These are phyloP conservation scores for Aureobasidium sp. DNA, from an alignment of 2,329 filamentous ascomycete species.

Conservation along the genomic window DNA sequence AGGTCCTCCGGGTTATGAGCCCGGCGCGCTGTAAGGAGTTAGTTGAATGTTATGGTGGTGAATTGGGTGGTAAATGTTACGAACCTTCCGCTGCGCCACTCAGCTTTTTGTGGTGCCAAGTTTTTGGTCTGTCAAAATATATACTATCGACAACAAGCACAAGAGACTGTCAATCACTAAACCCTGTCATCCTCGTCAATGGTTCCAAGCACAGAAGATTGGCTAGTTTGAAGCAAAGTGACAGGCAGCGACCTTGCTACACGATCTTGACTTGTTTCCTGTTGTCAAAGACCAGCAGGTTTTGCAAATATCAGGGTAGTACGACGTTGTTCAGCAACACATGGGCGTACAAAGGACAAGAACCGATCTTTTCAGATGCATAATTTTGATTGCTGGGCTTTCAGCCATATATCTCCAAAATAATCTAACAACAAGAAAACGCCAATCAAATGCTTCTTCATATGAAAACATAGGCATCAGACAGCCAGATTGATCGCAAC, in stretches of 20 bases:
- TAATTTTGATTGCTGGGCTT: background rate
- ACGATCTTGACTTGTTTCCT: too few species aligned
- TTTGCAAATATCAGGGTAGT: too few species aligned
- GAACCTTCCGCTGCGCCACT: conserved; percentile 16
- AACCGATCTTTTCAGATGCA: background rate
- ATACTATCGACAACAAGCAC: too few species aligned
- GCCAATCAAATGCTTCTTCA: background rate
- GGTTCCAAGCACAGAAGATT: too few species aligned
- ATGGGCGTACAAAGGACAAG: background rate
- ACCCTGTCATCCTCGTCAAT: too few species aligned
- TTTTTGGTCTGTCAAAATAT: too few species aligned
- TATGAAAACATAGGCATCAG: background rate
- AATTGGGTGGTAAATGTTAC: background rate
- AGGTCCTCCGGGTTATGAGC: conserved; percentile 20
- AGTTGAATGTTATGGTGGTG: background rate
- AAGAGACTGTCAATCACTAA: too few species aligned
- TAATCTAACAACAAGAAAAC: background rate
- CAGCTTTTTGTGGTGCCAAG: background rate
- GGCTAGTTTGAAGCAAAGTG: too few species aligned
- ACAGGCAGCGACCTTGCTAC: too few species aligned
- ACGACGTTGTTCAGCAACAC: background rate
- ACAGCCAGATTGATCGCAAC: background rate
- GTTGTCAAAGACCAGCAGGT: too few species aligned
- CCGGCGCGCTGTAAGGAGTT: conserved; percentile 15
- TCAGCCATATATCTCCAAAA: background rate